phyloP scores from a whole-genome alignment of 352 stramenopile species.

The Phytophthora foliorum region DNA sequence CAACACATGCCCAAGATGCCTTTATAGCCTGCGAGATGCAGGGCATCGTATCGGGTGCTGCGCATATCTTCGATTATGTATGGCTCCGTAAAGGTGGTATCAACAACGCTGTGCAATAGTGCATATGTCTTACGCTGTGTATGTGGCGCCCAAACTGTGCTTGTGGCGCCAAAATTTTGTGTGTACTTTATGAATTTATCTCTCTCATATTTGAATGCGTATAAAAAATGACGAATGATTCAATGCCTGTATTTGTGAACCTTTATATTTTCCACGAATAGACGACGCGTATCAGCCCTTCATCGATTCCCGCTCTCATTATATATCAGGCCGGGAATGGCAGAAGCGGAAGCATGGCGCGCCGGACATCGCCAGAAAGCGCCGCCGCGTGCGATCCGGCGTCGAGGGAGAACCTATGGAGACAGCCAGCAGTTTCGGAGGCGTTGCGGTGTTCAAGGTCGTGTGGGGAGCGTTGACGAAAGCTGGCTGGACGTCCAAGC shows the following conservation, averaged over 20 bases:
- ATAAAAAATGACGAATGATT: neutral
- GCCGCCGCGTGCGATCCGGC: neutral
- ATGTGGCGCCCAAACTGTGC: neutral
- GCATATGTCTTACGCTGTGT: neutral
- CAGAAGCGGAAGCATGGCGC: conserved; percentile 6
- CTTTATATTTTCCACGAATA: neutral
- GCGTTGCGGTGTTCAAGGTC: conserved; percentile 11
- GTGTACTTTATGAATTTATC: neutral
- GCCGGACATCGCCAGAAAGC: neutral
- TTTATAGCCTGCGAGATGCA: too few relatives aligned
- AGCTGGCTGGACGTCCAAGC: too few relatives aligned
- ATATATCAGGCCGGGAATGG: neutral
- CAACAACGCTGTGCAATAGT: too few relatives aligned
- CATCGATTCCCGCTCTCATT: neutral
- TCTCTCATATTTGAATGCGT: neutral
- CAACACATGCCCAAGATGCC: too few relatives aligned
- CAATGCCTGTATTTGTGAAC: neutral
- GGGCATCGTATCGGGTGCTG: too few relatives aligned
- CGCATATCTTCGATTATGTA: too few relatives aligned
- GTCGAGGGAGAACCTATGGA: neutral
- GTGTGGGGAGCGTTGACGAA: conserved; percentile 9
- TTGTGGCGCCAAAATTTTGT: neutral
- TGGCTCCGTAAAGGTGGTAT: too few relatives aligned
- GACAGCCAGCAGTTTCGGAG: conserved; percentile 1
- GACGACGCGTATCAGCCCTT: neutral